These are phyloP conservation scores for Ogataea degrootiae DNA, from an alignment of 805 yeast genomes.

Conservation along the genomic window DNA sequence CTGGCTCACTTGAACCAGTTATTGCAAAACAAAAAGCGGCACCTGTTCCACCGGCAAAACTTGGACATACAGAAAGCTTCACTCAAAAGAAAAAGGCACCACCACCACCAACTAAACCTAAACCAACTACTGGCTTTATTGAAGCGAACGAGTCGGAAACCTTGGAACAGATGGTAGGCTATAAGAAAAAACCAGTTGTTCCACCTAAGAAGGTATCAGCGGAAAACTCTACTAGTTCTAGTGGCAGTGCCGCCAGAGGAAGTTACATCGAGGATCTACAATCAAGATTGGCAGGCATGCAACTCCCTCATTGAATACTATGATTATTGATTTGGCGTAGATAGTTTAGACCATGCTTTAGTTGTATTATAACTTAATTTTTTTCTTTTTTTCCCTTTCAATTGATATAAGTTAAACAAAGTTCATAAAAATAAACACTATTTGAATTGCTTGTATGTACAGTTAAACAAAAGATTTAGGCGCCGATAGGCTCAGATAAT, in stretches of 20 bases:
- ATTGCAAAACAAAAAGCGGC: too few species aligned
- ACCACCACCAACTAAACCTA: conserved; percentile 3
- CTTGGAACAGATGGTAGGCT: neutral
- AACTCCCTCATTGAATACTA: conserved; percentile 6
- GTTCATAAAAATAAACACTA: too few species aligned
- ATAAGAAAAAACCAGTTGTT: conserved; percentile 34
- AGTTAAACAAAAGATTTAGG: too few species aligned
- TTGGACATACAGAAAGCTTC: neutral
- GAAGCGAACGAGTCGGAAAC: neutral
- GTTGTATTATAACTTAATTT: too few species aligned
- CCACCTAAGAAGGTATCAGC: conserved; percentile 31
- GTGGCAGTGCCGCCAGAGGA: conserved; percentile 14
- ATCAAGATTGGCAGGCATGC: conserved; percentile 21
- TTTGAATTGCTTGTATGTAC: too few species aligned
- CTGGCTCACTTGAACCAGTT: too few species aligned
- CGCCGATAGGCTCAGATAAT: too few species aligned
- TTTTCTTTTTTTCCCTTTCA: too few species aligned
- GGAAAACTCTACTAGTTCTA: neutral
- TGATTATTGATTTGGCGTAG: too few species aligned
- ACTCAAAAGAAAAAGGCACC: conserved; percentile 7
- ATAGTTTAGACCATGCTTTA: too few species aligned
- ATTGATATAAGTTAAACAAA: too few species aligned
- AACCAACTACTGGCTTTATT: neutral
- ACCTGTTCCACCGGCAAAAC: neutral
- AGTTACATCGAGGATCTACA: conserved; percentile 30